phyloP scores from a whole-genome alignment of 768 basidiomycete genomes.

The Psilocybe azurescens region DNA sequence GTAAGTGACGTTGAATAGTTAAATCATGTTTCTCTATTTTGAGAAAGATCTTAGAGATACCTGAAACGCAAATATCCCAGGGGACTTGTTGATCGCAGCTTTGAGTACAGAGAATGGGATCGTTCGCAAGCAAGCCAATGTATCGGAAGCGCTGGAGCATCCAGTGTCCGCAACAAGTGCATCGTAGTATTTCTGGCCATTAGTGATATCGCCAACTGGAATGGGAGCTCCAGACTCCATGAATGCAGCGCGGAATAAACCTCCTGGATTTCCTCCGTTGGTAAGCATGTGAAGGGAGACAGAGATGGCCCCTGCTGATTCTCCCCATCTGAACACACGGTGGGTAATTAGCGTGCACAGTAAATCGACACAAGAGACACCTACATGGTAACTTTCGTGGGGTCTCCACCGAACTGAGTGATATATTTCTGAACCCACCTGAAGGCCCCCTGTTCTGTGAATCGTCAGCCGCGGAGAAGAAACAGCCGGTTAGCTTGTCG shows the following conservation, averaged over 20 bases:
- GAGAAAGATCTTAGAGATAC: conserved; percentile 20
- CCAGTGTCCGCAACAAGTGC: conserved; percentile 39
- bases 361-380: conserved; percentile 18
- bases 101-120: conserved; percentile 42
- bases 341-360: neutral
- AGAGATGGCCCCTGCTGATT: conserved; percentile 58
- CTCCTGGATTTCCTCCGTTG: conserved; percentile 48
- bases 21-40: neutral
- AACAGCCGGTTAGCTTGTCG: neutral
- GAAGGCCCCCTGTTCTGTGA: conserved; percentile 43
- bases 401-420: conserved; percentile 67
- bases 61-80: conserved; percentile 45
- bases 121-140: conserved; percentile 43
- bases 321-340: conserved; percentile 37
- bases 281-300: conserved; percentile 55
- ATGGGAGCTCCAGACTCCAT: conserved; percentile 57
- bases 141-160: conserved; percentile 39
- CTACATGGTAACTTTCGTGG: conserved; percentile 61
- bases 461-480: conserved; percentile 20
- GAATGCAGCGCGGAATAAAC: conserved; percentile 53
- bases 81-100: conserved; percentile 43
- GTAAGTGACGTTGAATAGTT: neutral
- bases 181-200: conserved; percentile 53
- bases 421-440: conserved; percentile 75
- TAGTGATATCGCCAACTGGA: conserved; percentile 45